These are phyloP conservation scores for Lumnitzera racemosa DNA, from an alignment of 345 rosid genomes.

Conservation along the genomic window DNA sequence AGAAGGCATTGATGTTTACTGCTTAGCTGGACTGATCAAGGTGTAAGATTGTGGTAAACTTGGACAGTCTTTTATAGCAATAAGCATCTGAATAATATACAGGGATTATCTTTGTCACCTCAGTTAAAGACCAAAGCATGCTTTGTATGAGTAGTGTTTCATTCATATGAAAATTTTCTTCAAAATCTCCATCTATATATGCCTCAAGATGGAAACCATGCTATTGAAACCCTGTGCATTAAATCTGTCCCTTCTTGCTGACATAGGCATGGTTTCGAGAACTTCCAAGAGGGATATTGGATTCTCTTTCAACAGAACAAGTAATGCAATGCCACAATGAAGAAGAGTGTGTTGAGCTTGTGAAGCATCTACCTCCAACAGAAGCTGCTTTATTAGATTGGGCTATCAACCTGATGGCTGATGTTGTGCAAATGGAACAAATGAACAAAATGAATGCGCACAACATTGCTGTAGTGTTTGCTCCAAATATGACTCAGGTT, in stretches of 20 bases:
- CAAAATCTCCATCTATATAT: too few species aligned
- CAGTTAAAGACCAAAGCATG: too few species aligned
- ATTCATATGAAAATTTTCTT: too few species aligned
- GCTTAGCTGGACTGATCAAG: constrained; percentile 47
- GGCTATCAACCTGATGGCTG: constrained; percentile 51
- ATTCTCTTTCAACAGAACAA: constrained; percentile 37
- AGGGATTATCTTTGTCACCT: too few species aligned
- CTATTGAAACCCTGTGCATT: too few species aligned
- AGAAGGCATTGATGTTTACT: constrained; percentile 33
- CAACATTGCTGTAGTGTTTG: constrained; percentile 45
- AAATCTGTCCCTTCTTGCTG: background rate
- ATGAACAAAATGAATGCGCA: constrained; percentile 47
- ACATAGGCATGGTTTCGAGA: constrained; percentile 50
- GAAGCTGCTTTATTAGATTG: constrained; percentile 47
- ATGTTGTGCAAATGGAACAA: constrained; percentile 38
- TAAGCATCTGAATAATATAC: too few species aligned
- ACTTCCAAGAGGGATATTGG: constrained; percentile 41
- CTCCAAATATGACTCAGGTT: constrained; percentile 52
- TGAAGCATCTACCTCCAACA: constrained; percentile 30
- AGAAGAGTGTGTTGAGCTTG: constrained; percentile 37
- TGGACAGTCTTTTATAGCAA: background rate
- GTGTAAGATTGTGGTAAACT: constrained; percentile 11
- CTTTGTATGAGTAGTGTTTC: too few species aligned
- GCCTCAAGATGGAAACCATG: too few species aligned
- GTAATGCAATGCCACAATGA: constrained; percentile 40